A percentile compares a stretch with the other conserved stretches of the same genome.
These are phyloP conservation scores for Moesziomyces aphidis DNA, from an alignment of 1,284 basidiomycete species.

Conservation along the genomic window DNA sequence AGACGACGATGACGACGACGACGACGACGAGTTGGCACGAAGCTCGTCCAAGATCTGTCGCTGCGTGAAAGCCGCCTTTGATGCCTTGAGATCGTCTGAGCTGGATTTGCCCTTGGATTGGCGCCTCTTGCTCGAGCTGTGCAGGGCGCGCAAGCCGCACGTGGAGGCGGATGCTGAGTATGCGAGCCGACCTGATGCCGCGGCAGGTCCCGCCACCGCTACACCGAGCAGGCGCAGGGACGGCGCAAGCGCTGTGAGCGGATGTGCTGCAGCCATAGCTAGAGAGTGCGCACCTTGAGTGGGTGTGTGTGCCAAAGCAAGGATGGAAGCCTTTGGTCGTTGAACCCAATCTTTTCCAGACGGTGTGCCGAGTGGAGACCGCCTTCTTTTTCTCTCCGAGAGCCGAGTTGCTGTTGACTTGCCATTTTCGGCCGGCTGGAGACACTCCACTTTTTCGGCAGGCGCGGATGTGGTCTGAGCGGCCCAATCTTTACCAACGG, in stretches of 20 bases:
- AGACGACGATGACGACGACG: conserved; percentile 32
- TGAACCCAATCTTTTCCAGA: neutral
- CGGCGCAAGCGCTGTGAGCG: conserved; percentile 12
- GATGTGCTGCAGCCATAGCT: conserved; percentile 4
- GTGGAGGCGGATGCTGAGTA: neutral
- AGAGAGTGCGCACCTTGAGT: no score
- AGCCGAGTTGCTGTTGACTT: conserved; percentile 10
- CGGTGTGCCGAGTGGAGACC: neutral
- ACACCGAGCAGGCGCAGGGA: conserved; percentile 13
- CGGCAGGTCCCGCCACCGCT: neutral
- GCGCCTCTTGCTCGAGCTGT: conserved; percentile 3
- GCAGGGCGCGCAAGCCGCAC: conserved; percentile 1
- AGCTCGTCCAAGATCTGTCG: conserved; percentile 46
- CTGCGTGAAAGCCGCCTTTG: conserved; percentile 37
- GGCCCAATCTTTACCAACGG: neutral
- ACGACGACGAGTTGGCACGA: conserved; percentile 15
- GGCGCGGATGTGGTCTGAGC: conserved; percentile 8
- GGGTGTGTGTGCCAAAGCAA: neutral
- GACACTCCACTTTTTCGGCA: conserved; percentile 7
- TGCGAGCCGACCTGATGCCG: conserved; percentile 9
- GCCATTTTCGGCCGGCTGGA: conserved; percentile 24
- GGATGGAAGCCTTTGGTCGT: neutral
- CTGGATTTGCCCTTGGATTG: conserved; percentile 7
- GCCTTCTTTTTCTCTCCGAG: conserved; percentile 11
- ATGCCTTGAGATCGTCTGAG: conserved; percentile 17